Base-by-base conservation (phyloP, 2,329 filamentous ascomycete species). In the Fusarium torulosum region DNA sequence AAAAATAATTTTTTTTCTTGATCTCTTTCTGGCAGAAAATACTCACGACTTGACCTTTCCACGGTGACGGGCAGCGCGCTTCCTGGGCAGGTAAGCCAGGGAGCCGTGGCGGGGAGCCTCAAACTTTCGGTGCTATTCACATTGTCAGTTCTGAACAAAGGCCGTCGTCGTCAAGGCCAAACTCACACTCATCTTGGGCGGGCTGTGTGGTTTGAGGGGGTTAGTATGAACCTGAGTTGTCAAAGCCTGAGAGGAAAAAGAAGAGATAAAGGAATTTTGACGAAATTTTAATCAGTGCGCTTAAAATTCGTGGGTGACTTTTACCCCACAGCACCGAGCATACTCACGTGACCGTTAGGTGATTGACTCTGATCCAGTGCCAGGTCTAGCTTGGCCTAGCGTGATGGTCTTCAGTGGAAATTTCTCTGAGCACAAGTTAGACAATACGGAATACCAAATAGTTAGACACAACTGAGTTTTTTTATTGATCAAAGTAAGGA, bases 11-110 rank as follows among this genome's bases (percentile, higher is more conserved):
- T 25, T 29, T 31, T 17, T 31, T 50, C 23, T 35, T 50, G 14
- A 43, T 41, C 25, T 15, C 9, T n/a, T n/a, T n/a, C 44, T 25
- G 29, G 45, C 29, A 44, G 49, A 53, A 46, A 66, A 70, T 69
- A 88, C 89, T 89, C 87, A 97, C 94, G 91, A 94, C 93, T 97
- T 97, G 82, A 97, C 95, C 89, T 97, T 97, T 83, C 95, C 95
- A 78, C 95, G 88, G 86, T 98, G 94, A 79, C 94, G 90, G 83
- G 94, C 88, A 79, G 94, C 93, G 81, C 95, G 91, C 93, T 97
- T 97, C 81, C 92, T 86, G 74, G 92, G 92, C 79, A 96, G 84
- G 85, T 89, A 95, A 76, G 91, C 92, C 83, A 98, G 87, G 81
- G 92, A 94, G 82, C 95, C 96, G 87, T 98, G 95, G 83, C 95